These are phyloP conservation scores for Achaetomiella virescens DNA, from an alignment of 495 filamentous ascomycete species.

Conservation along the genomic window DNA sequence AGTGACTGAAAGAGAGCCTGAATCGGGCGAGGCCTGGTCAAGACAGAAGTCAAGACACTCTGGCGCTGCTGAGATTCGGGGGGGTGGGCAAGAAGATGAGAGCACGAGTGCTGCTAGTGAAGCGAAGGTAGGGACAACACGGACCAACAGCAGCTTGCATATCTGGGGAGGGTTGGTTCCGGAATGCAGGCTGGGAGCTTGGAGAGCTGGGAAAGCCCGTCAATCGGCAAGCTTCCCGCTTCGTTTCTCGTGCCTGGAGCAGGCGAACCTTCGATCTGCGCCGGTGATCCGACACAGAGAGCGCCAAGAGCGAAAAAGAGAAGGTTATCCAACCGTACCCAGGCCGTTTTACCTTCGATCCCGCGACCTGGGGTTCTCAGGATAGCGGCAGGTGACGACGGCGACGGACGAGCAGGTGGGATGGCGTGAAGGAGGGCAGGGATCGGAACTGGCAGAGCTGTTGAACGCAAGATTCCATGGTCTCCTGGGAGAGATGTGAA, in stretches of 20 bases:
- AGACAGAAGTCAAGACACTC: constrained; percentile 28
- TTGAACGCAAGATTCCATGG: constrained; percentile 35
- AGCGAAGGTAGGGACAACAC: constrained; percentile 17
- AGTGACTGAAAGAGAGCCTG: background rate
- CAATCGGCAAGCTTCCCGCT: constrained; percentile 1
- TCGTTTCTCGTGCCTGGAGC: background rate
- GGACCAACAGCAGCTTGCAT: constrained; percentile 27
- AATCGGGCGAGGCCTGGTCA: constrained; percentile 11
- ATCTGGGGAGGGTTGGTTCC: constrained; percentile 25
- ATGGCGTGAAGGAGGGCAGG: constrained; percentile 18
- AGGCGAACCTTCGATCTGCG: background rate
- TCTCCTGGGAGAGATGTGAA: constrained; percentile 24
- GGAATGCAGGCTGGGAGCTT: constrained; percentile 25
- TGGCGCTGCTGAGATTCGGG: constrained; percentile 9
- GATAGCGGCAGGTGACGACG: constrained; percentile 11
- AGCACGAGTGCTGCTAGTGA: constrained; percentile 8
- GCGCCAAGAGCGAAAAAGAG: background rate
- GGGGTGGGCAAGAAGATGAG: constrained; percentile 9
- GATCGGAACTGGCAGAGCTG: constrained; percentile 22
- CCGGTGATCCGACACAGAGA: background rate
- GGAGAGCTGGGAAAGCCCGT: constrained; percentile 15
- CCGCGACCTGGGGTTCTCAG: background rate
- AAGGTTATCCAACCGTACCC: background rate
- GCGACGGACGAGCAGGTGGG: constrained; percentile 4
- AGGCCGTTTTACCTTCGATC: background rate